Conservation (phyloP, 2,329 filamentous ascomycete genomes). For the Nectriaceae sp. region DNA sequence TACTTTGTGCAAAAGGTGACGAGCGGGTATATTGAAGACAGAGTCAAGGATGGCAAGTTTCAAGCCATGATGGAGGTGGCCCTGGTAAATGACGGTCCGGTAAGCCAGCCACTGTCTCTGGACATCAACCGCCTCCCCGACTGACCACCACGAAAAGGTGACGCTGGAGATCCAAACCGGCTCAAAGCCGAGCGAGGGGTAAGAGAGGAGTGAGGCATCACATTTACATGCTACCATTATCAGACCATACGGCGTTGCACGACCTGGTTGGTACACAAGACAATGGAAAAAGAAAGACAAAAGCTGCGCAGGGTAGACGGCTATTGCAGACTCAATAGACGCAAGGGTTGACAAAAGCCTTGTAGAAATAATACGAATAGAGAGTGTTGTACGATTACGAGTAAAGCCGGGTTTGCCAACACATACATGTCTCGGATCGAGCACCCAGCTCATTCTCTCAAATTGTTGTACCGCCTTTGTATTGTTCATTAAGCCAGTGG, state of each 20-base stretch:
- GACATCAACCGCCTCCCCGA: neutral
- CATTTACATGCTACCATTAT: too few species aligned
- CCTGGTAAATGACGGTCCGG: conserved; percentile 81
- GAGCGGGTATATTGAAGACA: conserved; percentile 69
- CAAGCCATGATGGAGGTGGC: conserved; percentile 99
- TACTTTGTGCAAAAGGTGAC: conserved; percentile 79
- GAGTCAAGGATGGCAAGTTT: conserved; percentile 93
- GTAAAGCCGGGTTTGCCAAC: too few species aligned
- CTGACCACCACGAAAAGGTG: conserved; percentile 16
- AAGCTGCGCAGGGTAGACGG: neutral
- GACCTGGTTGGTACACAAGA: neutral
- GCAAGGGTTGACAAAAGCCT: neutral
- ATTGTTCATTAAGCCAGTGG: too few species aligned
- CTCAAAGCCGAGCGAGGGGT: conserved; percentile 7
- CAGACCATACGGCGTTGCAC: too few species aligned
- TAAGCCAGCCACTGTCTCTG: conserved; percentile 35
- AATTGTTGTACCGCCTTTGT: too few species aligned
- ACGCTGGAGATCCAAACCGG: conserved; percentile 29
- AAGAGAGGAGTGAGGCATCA: neutral
- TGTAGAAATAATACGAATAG: neutral
- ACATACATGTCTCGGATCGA: too few species aligned
- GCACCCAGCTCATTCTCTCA: too few species aligned
- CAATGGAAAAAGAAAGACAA: neutral
- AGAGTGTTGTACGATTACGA: too few species aligned
- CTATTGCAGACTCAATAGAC: neutral